Base-by-base conservation (phyloP, 2,329 filamentous ascomycete genomes). In the Botryosphaeria dothidea region DNA sequence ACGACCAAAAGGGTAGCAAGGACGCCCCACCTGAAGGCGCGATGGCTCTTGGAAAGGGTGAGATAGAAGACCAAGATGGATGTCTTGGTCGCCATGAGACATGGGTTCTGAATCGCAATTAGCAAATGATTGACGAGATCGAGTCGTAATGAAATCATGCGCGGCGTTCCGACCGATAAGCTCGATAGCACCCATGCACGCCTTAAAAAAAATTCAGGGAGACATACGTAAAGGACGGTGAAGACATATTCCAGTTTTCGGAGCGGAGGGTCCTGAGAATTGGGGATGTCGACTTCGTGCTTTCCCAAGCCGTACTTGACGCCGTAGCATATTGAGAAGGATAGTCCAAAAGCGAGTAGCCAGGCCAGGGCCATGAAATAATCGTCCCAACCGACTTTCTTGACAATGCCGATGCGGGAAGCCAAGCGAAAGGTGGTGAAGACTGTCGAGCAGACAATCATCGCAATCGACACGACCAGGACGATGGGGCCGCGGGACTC, bases 51-150 rank as follows among this genome's bases (percentile, higher is more conserved):
- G 27, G 92, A 91, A 54, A 97, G 83, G 45, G 90, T 89, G 57
- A 97, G 83, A 78, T 96, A 97, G 77, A 97, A 97, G 62, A 95
- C 84, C 65, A 97, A 83, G 71, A 97, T 92, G n/a, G 92, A 96
- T 0, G 92, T 93, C 79, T 97, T 97, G 58, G 92, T 92, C 2
- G 90, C 88, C 92, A 96, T 96, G 64, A 97, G 83, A 3, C 92
- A 90, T 13, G 93, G 93, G 73, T 97, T 96, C 88, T 93, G 71
- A 15, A 9, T 4, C n/a, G 4, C 27, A 21, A 31, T 60, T 23
- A 60, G 56, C 56, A 46, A 46, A 4, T 21, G 43, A 38, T 56
- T 62, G 69, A 66, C 19, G 15, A 25, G 61, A 64, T 43, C 64
- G 62, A 21, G 49, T 31, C 49, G 51, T 38, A 21, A 15, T 7